These are phyloP conservation scores for Tylopilus subfusipes DNA, from an alignment of 768 basidiomycete species.

Conservation along the genomic window DNA sequence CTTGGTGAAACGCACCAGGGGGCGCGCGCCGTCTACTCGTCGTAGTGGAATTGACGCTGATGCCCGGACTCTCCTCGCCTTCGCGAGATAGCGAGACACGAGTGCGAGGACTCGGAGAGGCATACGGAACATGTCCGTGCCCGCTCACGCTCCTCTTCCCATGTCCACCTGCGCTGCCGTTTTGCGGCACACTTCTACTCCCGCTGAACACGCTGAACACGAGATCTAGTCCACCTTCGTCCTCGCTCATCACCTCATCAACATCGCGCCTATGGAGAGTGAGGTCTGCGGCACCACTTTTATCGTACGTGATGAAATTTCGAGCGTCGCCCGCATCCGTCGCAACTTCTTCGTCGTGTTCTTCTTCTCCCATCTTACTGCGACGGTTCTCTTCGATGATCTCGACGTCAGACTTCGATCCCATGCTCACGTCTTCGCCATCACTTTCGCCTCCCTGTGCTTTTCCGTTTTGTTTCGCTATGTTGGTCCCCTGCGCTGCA, in stretches of 20 bases:
- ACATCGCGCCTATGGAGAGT: constrained; percentile 9
- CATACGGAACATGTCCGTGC: neutral
- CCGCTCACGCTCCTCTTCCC: neutral
- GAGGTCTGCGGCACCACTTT: constrained; percentile 16
- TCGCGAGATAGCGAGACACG: constrained; percentile 10
- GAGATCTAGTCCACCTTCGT: constrained; percentile 3
- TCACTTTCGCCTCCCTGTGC: neutral
- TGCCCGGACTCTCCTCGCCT: constrained; percentile 10
- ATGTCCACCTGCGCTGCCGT: neutral
- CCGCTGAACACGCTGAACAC: constrained; percentile 23
- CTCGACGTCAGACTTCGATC: constrained; percentile 17
- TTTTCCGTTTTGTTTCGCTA: constrained; percentile 6
- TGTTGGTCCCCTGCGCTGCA: neutral
- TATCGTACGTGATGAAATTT: constrained; percentile 22
- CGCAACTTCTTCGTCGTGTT: neutral
- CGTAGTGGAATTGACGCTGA: constrained; percentile 10
- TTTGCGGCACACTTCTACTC: constrained; percentile 1
- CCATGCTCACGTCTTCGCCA: constrained; percentile 23
- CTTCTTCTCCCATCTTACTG: neutral
- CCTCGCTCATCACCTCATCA: constrained; percentile 12
- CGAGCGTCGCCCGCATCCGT: constrained; percentile 12
- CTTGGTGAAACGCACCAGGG: constrained; percentile 46
- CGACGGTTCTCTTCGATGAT: constrained; percentile 5
- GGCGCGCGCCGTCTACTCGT: constrained; percentile 30
- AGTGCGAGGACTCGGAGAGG: constrained; percentile 9